Evolutionary conservation across 2,329 filamentous ascomycete species (phyloP).

Genomic region (Ilyonectria destructans): DNA sequence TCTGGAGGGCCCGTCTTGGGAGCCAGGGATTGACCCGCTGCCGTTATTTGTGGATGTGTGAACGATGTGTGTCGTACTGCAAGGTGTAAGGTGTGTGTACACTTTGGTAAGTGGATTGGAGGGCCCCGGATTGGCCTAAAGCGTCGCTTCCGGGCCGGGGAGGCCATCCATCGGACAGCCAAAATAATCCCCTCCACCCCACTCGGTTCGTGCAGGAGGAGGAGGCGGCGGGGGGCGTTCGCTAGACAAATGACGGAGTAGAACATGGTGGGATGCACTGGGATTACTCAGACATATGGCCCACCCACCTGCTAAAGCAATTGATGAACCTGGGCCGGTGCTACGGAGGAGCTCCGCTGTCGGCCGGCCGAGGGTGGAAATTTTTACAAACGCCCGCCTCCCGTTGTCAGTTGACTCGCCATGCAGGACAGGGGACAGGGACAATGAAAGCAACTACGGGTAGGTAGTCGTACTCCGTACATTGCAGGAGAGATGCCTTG

Average conservation of each 20-base stretch:
- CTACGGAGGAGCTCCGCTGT: conserved; percentile 27
- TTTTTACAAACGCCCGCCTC: not conserved
- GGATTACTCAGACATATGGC: not conserved
- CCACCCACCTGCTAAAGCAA: not conserved
- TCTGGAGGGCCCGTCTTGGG: not conserved
- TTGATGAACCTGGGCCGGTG: not conserved
- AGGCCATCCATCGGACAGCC: not conserved
- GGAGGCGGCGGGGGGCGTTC: conserved; percentile 7
- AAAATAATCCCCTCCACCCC: conserved; percentile 1
- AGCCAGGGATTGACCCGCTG: not conserved
- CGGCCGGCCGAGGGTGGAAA: not conserved
- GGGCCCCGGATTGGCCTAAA: conserved; percentile 11
- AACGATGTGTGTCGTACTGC: not conserved
- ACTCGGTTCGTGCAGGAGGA: conserved; percentile 6
- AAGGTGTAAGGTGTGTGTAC: not conserved
- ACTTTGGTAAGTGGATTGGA: not conserved
- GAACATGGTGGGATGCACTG: not conserved
- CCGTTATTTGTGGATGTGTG: no score
- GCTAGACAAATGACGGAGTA: not conserved
- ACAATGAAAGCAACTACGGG: not conserved
- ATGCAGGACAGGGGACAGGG: not conserved
- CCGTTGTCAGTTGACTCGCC: conserved; percentile 10
- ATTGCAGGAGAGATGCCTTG: not conserved
- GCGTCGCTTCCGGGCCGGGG: conserved; percentile 4
- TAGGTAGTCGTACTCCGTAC: not conserved